A percentile compares a stretch with the other conserved stretches of the same genome.
Conservation (phyloP, 805 yeast species). For the Komagataella populi region DNA sequence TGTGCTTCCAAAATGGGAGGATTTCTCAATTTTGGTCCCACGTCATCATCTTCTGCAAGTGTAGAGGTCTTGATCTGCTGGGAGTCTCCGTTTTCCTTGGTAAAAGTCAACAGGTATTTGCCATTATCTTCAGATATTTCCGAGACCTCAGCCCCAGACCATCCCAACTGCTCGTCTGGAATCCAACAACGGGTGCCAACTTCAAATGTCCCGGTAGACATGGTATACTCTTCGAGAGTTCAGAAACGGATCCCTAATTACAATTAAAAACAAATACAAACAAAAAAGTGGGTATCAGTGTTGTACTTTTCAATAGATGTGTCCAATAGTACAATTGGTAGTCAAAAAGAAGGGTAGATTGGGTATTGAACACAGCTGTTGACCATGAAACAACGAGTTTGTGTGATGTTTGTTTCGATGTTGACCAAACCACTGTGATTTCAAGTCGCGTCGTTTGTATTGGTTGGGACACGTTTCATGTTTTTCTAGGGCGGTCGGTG, state of each 20-base stretch:
- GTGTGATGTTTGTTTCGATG: background rate
- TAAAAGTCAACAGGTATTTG: constrained; percentile 36
- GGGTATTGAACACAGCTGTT: background rate
- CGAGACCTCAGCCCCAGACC: constrained; percentile 58
- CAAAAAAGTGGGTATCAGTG: background rate
- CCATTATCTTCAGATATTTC: constrained; percentile 24
- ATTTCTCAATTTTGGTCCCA: constrained; percentile 72
- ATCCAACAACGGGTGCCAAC: constrained; percentile 51
- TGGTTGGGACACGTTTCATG: background rate
- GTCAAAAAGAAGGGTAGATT: background rate
- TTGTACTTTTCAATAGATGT: background rate
- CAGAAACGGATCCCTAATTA: background rate
- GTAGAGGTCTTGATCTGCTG: constrained; percentile 32
- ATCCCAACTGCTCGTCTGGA: constrained; percentile 60
- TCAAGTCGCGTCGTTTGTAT: background rate
- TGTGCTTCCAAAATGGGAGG: constrained; percentile 89
- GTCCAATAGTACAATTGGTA: background rate
- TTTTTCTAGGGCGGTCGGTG: background rate
- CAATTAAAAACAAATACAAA: background rate
- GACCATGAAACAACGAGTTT: background rate
- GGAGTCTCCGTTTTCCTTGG: constrained; percentile 34
- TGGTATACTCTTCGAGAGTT: background rate
- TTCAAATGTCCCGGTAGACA: background rate
- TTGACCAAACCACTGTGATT: background rate
- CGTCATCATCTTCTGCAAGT: constrained; percentile 37